Conservation (phyloP, 768 basidiomycete species). For the Mycena polygramma region DNA sequence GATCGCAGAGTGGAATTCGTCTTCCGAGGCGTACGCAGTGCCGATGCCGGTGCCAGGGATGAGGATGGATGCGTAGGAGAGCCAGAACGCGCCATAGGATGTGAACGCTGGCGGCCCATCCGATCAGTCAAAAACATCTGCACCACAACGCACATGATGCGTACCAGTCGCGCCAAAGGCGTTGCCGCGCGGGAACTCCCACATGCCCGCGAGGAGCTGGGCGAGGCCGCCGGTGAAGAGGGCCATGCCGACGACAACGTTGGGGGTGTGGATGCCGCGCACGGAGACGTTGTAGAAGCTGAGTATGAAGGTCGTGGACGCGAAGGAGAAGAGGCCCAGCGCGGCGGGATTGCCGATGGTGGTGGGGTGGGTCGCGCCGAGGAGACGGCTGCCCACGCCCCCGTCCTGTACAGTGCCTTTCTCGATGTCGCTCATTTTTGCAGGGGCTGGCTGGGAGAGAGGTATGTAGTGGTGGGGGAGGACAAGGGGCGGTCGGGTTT, state of each 20-base stretch:
- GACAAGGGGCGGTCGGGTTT: background rate
- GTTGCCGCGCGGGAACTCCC: conserved; percentile 83
- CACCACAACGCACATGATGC: conserved; percentile 36
- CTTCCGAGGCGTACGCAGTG: conserved; percentile 58
- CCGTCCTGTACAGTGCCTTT: conserved; percentile 19
- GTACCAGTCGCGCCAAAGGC: conserved; percentile 79
- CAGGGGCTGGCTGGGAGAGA: background rate
- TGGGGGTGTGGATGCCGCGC: conserved; percentile 67
- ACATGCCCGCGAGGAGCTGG: conserved; percentile 92
- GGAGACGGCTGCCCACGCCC: conserved; percentile 7
- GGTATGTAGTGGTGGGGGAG: background rate
- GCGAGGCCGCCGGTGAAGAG: conserved; percentile 86
- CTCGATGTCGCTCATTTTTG: conserved; percentile 32
- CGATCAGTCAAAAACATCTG: too few relatives aligned
- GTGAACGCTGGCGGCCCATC: conserved; percentile 69
- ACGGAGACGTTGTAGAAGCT: conserved; percentile 78
- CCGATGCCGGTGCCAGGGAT: conserved; percentile 77
- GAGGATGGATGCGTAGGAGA: conserved; percentile 82
- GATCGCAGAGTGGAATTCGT: conserved; percentile 65
- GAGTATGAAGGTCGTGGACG: conserved; percentile 85
- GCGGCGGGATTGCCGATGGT: conserved; percentile 72
- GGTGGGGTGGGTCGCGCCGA: conserved; percentile 14
- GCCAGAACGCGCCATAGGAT: conserved; percentile 90
- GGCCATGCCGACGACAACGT: conserved; percentile 89
- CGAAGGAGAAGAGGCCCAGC: conserved; percentile 86